Evolutionary conservation across 2,329 filamentous ascomycete genomes (phyloP), one percentile per base, ranked within the genome.

Genomic region (Claviceps sp.): DNA sequence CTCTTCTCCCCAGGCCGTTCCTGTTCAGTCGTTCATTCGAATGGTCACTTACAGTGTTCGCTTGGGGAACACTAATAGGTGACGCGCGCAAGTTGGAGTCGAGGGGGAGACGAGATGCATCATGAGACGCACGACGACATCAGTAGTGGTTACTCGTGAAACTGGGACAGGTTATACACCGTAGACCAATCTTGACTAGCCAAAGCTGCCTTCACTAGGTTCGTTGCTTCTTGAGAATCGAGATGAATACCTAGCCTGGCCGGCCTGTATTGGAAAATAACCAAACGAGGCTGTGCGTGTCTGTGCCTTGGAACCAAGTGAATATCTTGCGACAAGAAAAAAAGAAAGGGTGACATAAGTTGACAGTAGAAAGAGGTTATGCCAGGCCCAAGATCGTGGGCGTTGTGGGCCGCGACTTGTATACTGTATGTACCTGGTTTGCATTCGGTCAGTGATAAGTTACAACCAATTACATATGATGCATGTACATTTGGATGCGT

Each of bases 101-200:
- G 42, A 42, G 30, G 48, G 48, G 42, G 42, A 16, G 51, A 50
- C 40, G 37, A 54, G 40, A 18, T 50, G 56, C 52, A 48, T 51
- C 50, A 52, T 54, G 58, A 54, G 57, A 54, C 52, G 36, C 54
- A 58, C 41, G 38, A 48, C 57, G 11, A 55, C 54, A 54, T 58
- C 57, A 54, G 51, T 46, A 51, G 40, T 52, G 48, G 47, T 48
- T 46, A 52, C 26, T 53, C 42, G 48, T 46, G 50, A 57, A 49
- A 54, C 47, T 48, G 51, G 45, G 26, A 53, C 14, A 26, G 20
- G 9, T 34, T 34, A 34, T 34, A 34, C 30, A 4, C 9, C 30
- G 30, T 34, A 34, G 9, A 34, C 30, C 30, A 34, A 11, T 34
- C 30, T 11, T 34, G 30, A 34, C 30, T 34, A 22, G 14, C 9